Evolutionary conservation across 495 filamentous ascomycete species (phyloP).

Genomic region (Astrothelium subdiscretum): DNA sequence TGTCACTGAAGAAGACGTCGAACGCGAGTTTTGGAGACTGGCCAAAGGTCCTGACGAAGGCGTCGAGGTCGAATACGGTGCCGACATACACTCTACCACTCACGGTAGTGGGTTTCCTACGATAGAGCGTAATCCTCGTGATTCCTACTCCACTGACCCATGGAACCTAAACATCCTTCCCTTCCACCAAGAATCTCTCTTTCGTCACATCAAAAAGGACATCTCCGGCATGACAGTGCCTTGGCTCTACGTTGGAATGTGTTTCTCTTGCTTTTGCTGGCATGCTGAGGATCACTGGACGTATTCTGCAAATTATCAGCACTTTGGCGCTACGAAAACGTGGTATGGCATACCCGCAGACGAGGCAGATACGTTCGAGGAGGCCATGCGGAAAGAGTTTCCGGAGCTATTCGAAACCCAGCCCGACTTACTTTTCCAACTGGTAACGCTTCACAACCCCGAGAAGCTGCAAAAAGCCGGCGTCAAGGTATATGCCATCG

Average conservation of each 20-base stretch:
- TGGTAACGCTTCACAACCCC: conserved; percentile 87
- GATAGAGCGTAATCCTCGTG: conserved; percentile 76
- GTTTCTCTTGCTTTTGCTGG: conserved; percentile 99
- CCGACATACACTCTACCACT: conserved; percentile 96
- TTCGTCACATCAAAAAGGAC: conserved; percentile 94
- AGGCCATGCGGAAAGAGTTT: conserved; percentile 87
- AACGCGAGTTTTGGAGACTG: conserved; percentile 92
- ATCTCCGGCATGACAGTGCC: conserved; percentile 99
- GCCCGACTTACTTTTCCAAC: conserved; percentile 90
- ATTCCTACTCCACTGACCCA: conserved; percentile 74
- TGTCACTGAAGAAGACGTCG: conserved; percentile 90
- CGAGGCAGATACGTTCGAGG: conserved; percentile 88
- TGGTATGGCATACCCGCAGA: conserved; percentile 97
- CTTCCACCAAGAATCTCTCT: conserved; percentile 81
- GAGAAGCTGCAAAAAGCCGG: conserved; percentile 92
- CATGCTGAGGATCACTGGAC: conserved; percentile 98
- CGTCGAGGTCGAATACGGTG: conserved; percentile 95
- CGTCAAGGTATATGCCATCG: conserved; percentile 81
- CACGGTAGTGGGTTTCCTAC: conserved; percentile 97
- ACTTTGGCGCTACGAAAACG: conserved; percentile 96
- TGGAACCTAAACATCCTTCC: conserved; percentile 97
- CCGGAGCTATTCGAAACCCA: conserved; percentile 96
- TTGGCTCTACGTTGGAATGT: conserved; percentile 99
- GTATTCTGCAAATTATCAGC: conserved; percentile 97
- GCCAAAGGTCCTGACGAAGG: conserved; percentile 89